Percentiles rank a stretch among this genome's conserved stretches.
Evolutionary conservation across 345 rosid species (phyloP).

Genomic region (Ceriops zippeliana): DNA sequence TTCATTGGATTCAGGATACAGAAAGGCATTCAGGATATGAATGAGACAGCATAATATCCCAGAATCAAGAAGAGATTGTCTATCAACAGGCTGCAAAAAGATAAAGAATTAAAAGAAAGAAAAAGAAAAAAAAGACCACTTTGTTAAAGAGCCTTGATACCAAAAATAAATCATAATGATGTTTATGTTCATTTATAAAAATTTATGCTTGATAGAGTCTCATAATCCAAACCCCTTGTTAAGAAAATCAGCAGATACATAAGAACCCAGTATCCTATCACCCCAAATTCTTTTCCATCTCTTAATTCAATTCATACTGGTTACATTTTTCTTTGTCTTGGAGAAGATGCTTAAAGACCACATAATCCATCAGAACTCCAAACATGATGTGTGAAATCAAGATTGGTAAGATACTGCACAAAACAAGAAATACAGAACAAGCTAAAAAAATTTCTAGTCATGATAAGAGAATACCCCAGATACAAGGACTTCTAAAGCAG

Average conservation of each 20-base stretch:
- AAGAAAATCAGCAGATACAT: background rate
- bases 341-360: background rate
- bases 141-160: background rate
- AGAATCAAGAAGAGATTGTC: conserved; percentile 97
- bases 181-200: background rate
- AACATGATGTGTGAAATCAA: background rate
- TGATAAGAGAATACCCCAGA: conserved; percentile 67
- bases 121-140: background rate
- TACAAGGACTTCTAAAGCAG: conserved; percentile 84
- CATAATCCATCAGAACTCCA: background rate
- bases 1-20: conserved; percentile 50
- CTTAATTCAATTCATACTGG: background rate
- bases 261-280: background rate
- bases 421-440: background rate
- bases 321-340: background rate
- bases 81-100: conserved; percentile 80
- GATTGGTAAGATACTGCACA: background rate
- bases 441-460: background rate
- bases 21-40: conserved; percentile 70
- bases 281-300: background rate
- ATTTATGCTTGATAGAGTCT: too few species aligned
- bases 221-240: background rate
- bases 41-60: conserved; percentile 97
- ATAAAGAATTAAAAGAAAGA: background rate
- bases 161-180: background rate